A percentile compares a stretch with the other conserved stretches of the same genome.
These are phyloP conservation scores for Colletotrichum tabaci DNA, from an alignment of 2,329 filamentous ascomycete species.

Conservation along the genomic window DNA sequence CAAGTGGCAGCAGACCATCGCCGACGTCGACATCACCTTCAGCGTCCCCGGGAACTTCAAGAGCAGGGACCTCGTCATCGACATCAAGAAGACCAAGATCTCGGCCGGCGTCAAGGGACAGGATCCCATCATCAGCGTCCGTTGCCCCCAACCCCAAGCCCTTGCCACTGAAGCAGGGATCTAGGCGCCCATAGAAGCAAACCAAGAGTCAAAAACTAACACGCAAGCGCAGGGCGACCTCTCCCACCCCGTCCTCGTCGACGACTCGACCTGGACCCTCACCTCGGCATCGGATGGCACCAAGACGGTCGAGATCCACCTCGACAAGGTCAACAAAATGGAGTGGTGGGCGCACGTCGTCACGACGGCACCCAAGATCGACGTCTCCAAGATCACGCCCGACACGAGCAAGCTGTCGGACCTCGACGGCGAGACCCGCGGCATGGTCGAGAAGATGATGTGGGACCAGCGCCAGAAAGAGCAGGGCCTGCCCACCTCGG, in stretches of 20 bases:
- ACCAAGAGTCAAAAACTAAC: background rate
- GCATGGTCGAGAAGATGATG: slow-evolving; percentile 99
- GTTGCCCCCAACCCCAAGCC: slow-evolving; percentile 42
- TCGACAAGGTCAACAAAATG: slow-evolving; percentile 97
- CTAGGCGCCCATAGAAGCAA: background rate
- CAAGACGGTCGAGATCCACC: slow-evolving; percentile 81
- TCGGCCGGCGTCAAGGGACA: slow-evolving; percentile 90
- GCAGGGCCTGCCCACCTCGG: slow-evolving; percentile 86
- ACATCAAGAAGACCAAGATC: slow-evolving; percentile 84
- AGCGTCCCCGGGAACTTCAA: slow-evolving; percentile 87
- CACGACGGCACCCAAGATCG: slow-evolving; percentile 88
- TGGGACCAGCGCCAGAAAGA: slow-evolving; percentile 98
- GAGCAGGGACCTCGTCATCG: slow-evolving; percentile 85
- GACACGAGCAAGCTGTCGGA: slow-evolving; percentile 94
- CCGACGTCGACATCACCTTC: slow-evolving; percentile 86
- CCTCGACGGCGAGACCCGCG: slow-evolving; percentile 92
- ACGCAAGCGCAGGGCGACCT: slow-evolving; percentile 80
- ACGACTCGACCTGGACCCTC: slow-evolving; percentile 97
- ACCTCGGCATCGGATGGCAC: slow-evolving; percentile 78
- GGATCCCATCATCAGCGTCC: slow-evolving; percentile 84
- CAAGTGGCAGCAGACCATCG: slow-evolving; percentile 96
- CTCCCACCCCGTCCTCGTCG: slow-evolving; percentile 82
- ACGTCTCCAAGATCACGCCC: slow-evolving; percentile 94
- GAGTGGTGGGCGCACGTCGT: slow-evolving; percentile 98
- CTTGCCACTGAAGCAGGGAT: background rate